phyloP scores from a whole-genome alignment of 306 rosid genomes.

The Inga laurina region DNA sequence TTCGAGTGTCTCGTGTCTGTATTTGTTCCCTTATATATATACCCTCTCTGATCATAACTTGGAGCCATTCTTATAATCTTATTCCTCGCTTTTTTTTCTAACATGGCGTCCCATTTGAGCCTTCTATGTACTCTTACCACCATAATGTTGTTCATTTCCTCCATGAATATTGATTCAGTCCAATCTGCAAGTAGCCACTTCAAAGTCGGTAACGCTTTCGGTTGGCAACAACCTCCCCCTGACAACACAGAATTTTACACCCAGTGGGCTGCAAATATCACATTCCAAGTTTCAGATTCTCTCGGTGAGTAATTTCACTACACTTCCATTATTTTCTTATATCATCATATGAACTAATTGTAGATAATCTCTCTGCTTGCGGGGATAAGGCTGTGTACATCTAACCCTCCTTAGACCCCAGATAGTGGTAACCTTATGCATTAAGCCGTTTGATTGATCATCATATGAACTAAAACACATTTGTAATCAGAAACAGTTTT shows the following conservation, averaged over 20 bases:
- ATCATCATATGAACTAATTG: background rate
- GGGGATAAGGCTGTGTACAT: no score
- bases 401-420: no score
- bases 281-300: slow-evolving; percentile 80
- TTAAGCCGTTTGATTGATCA: no score
- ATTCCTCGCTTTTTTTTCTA: background rate
- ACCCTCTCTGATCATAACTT: no score
- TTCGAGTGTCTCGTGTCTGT: background rate
- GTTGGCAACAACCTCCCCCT: slow-evolving; percentile 63
- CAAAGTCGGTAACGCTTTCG: slow-evolving; percentile 67
- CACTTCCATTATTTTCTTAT: background rate
- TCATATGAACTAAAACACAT: background rate
- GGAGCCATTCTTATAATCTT: background rate
- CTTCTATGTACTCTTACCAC: slow-evolving; percentile 21
- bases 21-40: background rate
- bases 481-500: background rate
- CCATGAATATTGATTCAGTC: slow-evolving; percentile 22
- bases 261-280: slow-evolving; percentile 66
- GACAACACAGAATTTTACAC: slow-evolving; percentile 50
- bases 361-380: no score
- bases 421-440: no score
- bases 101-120: slow-evolving; percentile 34
- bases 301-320: slow-evolving; percentile 49
- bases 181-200: slow-evolving; percentile 48
- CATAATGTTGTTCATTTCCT: slow-evolving; percentile 26